A percentile compares a stretch with the other conserved stretches of the same genome.
phyloP scores from a whole-genome alignment of 2,329 filamentous ascomycete species.

The Hypoxylon sp. region DNA sequence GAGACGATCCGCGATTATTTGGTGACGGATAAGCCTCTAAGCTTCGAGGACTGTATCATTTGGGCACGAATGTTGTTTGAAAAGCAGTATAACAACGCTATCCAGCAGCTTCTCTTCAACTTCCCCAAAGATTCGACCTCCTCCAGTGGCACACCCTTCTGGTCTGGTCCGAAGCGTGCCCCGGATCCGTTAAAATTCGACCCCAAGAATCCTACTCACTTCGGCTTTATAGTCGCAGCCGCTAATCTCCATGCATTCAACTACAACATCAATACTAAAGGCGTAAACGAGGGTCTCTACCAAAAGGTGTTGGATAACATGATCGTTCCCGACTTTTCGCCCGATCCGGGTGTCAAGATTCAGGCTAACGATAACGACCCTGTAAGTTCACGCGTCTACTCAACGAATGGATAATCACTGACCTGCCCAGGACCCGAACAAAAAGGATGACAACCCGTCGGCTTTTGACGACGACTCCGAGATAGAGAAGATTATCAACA shows the following conservation, averaged over 20 bases:
- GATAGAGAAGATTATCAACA: slow-evolving; percentile 73
- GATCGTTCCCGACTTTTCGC: slow-evolving; percentile 94
- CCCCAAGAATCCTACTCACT: slow-evolving; percentile 82
- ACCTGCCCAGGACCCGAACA: slow-evolving; percentile 75
- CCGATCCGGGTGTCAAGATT: slow-evolving; percentile 91
- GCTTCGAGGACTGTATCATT: slow-evolving; percentile 94
- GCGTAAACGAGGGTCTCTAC: slow-evolving; percentile 75
- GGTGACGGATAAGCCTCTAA: slow-evolving; percentile 88
- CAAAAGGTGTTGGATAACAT: slow-evolving; percentile 84
- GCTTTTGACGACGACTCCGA: slow-evolving; percentile 78
- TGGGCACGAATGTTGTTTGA: slow-evolving; percentile 96
- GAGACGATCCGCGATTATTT: slow-evolving; percentile 91
- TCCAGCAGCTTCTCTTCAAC: slow-evolving; percentile 94
- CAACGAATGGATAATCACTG: slow-evolving; percentile 18
- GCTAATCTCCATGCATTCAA: slow-evolving; percentile 97
- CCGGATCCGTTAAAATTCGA: slow-evolving; percentile 93
- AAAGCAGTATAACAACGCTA: slow-evolving; percentile 95
- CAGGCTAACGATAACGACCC: slow-evolving; percentile 95
- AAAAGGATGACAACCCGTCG: slow-evolving; percentile 59
- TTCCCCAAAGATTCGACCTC: slow-evolving; percentile 95
- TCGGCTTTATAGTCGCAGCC: slow-evolving; percentile 85
- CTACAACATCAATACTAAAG: slow-evolving; percentile 92
- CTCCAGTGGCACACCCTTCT: slow-evolving; percentile 89
- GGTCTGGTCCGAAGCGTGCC: slow-evolving; percentile 97
- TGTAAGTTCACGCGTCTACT: slow-evolving; percentile 54